Conservation (phyloP, 2,329 filamentous ascomycete genomes). For the Sporothrix variecibatus region DNA sequence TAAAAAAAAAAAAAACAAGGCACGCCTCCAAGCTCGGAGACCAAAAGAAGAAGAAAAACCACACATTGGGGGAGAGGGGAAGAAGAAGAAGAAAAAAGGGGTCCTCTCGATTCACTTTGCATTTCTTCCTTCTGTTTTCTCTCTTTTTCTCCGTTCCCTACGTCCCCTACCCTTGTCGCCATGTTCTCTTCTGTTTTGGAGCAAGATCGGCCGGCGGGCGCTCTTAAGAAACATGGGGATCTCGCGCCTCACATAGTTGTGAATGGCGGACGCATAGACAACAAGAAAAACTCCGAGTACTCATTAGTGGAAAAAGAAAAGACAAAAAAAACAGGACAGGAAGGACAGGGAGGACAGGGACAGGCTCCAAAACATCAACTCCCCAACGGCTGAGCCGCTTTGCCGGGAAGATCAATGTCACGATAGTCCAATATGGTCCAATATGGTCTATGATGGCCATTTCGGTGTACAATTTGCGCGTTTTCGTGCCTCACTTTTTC, state of each 20-base stretch:
- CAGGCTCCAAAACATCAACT: not conserved
- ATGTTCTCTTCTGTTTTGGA: not conserved
- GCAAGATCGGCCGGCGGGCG: not conserved
- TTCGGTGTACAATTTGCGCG: not conserved
- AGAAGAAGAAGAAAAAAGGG: not conserved
- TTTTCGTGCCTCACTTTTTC: not conserved
- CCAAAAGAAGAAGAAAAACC: not conserved
- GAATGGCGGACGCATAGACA: not conserved
- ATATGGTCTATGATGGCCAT: not conserved
- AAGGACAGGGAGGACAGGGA: not conserved
- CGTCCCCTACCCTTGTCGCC: not conserved
- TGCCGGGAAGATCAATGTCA: not conserved
- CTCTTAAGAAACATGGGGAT: not conserved
- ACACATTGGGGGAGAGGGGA: not conserved
- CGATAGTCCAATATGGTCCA: not conserved
- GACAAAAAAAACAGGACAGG: not conserved
- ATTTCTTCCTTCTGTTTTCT: not conserved
- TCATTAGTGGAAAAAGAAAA: not conserved
- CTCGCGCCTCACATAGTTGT: not conserved
- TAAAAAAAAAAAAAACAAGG: conserved; percentile 19
- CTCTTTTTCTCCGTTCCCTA: not conserved
- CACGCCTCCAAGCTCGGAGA: not conserved
- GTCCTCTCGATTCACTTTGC: not conserved
- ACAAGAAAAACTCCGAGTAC: not conserved
- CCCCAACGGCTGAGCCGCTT: not conserved